These are phyloP conservation scores for Phytophthora pistaciae DNA, from an alignment of 352 stramenopile genomes.

Conservation along the genomic window DNA sequence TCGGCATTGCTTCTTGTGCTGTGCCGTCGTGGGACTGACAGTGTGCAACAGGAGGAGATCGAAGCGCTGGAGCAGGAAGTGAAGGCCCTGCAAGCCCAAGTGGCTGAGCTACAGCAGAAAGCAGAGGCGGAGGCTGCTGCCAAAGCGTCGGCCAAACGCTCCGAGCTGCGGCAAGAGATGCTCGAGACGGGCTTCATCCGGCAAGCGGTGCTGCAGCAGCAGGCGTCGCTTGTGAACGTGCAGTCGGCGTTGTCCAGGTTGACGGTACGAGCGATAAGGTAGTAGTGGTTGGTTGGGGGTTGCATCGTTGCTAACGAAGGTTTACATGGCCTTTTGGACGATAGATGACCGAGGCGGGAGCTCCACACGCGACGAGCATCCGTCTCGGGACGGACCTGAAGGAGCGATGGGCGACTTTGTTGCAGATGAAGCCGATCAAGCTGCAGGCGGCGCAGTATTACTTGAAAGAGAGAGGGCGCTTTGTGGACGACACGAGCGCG, in stretches of 20 bases:
- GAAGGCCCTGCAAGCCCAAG: slow-evolving; percentile 19
- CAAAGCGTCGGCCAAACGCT: neutral
- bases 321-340: neutral
- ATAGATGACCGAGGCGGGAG: slow-evolving; percentile 31
- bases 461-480: slow-evolving; percentile 28
- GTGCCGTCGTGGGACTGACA: neutral
- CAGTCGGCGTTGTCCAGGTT: slow-evolving; percentile 43
- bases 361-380: slow-evolving; percentile 35
- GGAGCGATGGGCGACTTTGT: slow-evolving; percentile 31
- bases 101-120: slow-evolving; percentile 14
- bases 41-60: slow-evolving; percentile 29
- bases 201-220: slow-evolving; percentile 35
- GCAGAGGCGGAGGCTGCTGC: neutral
- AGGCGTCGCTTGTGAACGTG: slow-evolving; percentile 42
- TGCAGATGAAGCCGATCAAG: slow-evolving; percentile 32
- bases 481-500: slow-evolving; percentile 25
- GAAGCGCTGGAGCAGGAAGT: slow-evolving; percentile 22
- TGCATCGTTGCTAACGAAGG: neutral
- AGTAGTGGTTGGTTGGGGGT: neutral
- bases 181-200: slow-evolving; percentile 31
- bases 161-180: slow-evolving; percentile 18
- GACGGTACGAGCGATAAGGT: slow-evolving; percentile 13
- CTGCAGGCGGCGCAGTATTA: slow-evolving; percentile 27
- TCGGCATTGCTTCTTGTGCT: neutral
- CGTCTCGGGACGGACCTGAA: slow-evolving; percentile 24